A percentile compares a stretch with the other conserved stretches of the same genome.
These are phyloP conservation scores for Lumnitzera racemosa DNA, from an alignment of 345 rosid species.

Conservation along the genomic window DNA sequence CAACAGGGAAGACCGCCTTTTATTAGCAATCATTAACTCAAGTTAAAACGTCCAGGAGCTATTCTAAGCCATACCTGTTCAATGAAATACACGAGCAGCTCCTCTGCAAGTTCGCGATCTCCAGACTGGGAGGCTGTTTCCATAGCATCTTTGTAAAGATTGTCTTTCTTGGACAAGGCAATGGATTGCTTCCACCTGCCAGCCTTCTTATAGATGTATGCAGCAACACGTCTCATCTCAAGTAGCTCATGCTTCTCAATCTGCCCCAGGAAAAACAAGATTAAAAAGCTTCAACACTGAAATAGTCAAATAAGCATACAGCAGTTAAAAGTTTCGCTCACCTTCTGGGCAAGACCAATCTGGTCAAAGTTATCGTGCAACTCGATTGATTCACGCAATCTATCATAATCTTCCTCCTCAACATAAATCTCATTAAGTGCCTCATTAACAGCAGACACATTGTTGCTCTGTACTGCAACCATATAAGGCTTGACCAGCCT, in stretches of 20 bases:
- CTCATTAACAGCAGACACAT: constrained; percentile 89
- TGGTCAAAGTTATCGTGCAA: constrained; percentile 87
- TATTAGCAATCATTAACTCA: no score
- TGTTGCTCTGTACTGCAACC: constrained; percentile 94
- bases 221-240: constrained; percentile 98
- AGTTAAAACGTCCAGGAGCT: no score
- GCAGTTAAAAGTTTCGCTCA: constrained; percentile 12
- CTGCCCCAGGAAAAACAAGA: constrained; percentile 33
- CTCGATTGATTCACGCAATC: constrained; percentile 89
- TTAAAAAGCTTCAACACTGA: background rate
- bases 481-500: constrained; percentile 93
- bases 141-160: constrained; percentile 92
- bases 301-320: background rate
- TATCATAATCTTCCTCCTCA: constrained; percentile 93
- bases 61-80: constrained; percentile 43
- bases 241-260: constrained; percentile 97
- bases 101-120: constrained; percentile 93
- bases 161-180: constrained; percentile 93
- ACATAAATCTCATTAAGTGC: constrained; percentile 89
- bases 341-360: constrained; percentile 94
- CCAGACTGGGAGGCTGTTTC: constrained; percentile 99
- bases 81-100: constrained; percentile 86
- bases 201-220: constrained; percentile 95
- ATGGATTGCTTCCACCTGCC: constrained; percentile 99
- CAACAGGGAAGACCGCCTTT: no score